A percentile compares a stretch with the other conserved stretches of the same genome.
These are phyloP conservation scores for Neurospora intermedia DNA, from an alignment of 495 filamentous ascomycete genomes.

Conservation along the genomic window DNA sequence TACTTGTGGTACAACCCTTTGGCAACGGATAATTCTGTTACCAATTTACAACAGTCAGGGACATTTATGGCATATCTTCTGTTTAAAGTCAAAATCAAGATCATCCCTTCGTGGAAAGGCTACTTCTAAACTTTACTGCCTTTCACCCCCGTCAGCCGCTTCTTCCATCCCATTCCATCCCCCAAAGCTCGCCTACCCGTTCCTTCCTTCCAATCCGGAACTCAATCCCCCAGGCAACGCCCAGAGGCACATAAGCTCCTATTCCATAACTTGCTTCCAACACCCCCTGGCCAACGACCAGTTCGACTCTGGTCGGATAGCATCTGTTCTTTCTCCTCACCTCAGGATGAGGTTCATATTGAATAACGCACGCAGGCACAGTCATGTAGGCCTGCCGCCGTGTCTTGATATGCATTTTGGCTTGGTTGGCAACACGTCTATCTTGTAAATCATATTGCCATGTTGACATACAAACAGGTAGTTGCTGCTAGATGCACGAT, in stretches of 20 bases:
- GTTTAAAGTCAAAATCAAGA: not conserved
- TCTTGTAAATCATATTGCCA: not conserved
- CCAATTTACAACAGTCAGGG: not conserved
- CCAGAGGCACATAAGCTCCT: not conserved
- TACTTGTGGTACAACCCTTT: not conserved
- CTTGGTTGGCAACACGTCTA: not conserved
- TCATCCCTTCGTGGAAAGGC: not conserved
- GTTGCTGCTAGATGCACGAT: not conserved
- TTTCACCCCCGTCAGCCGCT: not conserved
- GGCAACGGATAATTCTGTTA: not conserved
- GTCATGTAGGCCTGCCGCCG: not conserved
- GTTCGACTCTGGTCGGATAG: not conserved
- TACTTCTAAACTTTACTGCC: not conserved
- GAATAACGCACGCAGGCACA: no score
- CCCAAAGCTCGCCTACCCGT: not conserved
- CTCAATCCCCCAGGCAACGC: not conserved
- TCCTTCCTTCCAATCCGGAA: not conserved
- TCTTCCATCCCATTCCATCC: not conserved
- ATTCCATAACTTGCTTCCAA: not conserved
- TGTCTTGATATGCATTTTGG: not conserved
- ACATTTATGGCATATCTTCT: not conserved
- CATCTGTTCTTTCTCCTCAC: no score
- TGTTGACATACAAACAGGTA: not conserved
- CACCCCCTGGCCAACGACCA: not conserved
- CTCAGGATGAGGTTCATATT: no score